phyloP scores from a whole-genome alignment of 2,329 filamentous ascomycete species.

The Xenosphaeropsis pyriputrescens region DNA sequence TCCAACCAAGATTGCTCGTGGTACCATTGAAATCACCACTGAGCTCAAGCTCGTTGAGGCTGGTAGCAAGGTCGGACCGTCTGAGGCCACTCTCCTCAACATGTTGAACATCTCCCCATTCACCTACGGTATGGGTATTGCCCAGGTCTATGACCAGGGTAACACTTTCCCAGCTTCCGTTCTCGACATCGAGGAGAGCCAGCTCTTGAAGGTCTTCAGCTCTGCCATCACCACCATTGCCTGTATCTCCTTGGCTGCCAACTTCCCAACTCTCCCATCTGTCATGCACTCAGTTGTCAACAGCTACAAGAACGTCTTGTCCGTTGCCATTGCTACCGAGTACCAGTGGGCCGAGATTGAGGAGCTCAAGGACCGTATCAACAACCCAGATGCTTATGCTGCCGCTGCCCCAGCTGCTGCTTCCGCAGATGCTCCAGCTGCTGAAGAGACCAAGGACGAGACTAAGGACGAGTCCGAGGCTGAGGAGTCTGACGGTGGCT shows the following conservation, averaged over 20 bases:
- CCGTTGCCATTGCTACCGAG: constrained; percentile 81
- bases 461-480: constrained; percentile 53
- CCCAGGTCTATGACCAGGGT: constrained; percentile 95
- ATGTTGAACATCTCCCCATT: constrained; percentile 99
- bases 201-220: constrained; percentile 75
- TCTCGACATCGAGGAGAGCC: constrained; percentile 87
- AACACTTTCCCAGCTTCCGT: constrained; percentile 79
- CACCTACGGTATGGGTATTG: constrained; percentile 95
- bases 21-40: constrained; percentile 99
- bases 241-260: constrained; percentile 77
- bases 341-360: constrained; percentile 92
- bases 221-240: constrained; percentile 77
- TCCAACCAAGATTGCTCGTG: constrained; percentile 99
- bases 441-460: constrained; percentile 36
- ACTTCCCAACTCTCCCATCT: constrained; percentile 92
- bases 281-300: constrained; percentile 96
- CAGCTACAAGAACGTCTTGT: constrained; percentile 91
- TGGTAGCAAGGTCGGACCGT: constrained; percentile 88
- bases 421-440: constrained; percentile 32
- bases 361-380: constrained; percentile 98
- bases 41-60: constrained; percentile 97
- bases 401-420: constrained; percentile 54
- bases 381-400: constrained; percentile 96
- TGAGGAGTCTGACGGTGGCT: constrained; percentile 47
- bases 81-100: constrained; percentile 97